These are phyloP conservation scores for Zasmidium angulare DNA, from an alignment of 2,329 filamentous ascomycete species.

Conservation along the genomic window DNA sequence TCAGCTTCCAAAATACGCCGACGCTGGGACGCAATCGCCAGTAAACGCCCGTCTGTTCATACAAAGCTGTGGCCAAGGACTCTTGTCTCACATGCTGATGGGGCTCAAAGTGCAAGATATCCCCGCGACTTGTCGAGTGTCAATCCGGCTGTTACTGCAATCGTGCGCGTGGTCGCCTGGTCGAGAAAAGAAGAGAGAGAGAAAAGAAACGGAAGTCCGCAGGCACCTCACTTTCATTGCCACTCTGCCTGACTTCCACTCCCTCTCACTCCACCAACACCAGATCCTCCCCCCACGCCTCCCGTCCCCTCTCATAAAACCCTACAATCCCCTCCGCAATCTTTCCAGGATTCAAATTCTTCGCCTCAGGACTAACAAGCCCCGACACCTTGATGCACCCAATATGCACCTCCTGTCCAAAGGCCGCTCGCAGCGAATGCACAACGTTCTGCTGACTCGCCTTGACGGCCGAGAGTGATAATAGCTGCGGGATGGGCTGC, in stretches of 20 bases:
- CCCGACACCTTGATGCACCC: constrained; percentile 12
- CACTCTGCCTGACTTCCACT: no score
- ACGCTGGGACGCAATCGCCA: background rate
- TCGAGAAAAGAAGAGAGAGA: background rate
- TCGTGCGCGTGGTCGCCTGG: no score
- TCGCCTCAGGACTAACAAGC: constrained; percentile 3
- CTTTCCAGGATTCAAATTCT: constrained; percentile 5
- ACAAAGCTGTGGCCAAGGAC: no score
- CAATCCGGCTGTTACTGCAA: no score
- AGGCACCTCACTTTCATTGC: background rate
- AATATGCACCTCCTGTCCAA: constrained; percentile 13
- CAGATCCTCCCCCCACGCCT: constrained; percentile 7
- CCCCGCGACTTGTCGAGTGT: no score
- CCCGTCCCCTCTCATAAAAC: constrained; percentile 6
- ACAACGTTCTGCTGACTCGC: constrained; percentile 16
- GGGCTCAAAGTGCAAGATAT: no score
- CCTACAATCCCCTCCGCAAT: constrained; percentile 10
- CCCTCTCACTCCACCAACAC: constrained; percentile 3
- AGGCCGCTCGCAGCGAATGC: constrained; percentile 7
- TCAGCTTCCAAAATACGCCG: background rate
- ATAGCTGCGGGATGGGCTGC: constrained; percentile 2
- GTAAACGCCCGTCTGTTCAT: no score
- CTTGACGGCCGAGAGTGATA: constrained; percentile 14
- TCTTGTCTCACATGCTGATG: no score
- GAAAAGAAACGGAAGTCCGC: background rate